Conservation (phyloP, 2,329 filamentous ascomycete species). For the Zarea fungicola region DNA sequence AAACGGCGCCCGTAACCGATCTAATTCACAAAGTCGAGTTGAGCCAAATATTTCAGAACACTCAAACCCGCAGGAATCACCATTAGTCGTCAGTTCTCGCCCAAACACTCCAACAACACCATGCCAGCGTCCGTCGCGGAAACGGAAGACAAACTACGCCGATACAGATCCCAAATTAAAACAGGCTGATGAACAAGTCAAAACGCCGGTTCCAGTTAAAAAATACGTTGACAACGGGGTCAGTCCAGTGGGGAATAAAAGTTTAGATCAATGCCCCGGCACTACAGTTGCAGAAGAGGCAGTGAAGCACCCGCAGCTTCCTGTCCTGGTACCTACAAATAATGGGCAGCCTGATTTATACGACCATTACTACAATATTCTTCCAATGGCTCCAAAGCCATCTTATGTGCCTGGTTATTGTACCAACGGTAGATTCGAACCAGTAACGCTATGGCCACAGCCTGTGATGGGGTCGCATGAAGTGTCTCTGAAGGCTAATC, state of each 20-base stretch:
- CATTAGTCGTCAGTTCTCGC: not conserved
- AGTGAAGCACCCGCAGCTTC: not conserved
- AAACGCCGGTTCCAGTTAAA: not conserved
- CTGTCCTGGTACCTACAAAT: not conserved
- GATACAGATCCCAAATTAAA: not conserved
- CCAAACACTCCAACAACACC: not conserved
- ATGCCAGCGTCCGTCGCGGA: not conserved
- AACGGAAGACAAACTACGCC: not conserved
- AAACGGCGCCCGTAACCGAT: not conserved
- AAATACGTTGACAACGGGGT: conserved; percentile 11
- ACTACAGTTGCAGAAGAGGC: not conserved
- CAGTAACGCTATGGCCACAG: not conserved
- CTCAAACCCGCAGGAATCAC: not conserved
- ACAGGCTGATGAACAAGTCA: not conserved
- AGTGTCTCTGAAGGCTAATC: too few species aligned
- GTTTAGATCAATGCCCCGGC: not conserved
- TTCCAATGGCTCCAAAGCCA: not conserved
- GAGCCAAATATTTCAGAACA: not conserved
- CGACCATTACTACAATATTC: not conserved
- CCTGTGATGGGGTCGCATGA: not conserved
- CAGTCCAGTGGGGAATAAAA: conserved; percentile 7
- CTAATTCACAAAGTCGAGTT: not conserved
- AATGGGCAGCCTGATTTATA: not conserved
- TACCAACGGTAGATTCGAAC: not conserved
- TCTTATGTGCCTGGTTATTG: not conserved